Percentiles rank a stretch among this genome's conserved stretches.
Conservation (phyloP, 2,329 filamentous ascomycete species). For the Penicillium sp. region DNA sequence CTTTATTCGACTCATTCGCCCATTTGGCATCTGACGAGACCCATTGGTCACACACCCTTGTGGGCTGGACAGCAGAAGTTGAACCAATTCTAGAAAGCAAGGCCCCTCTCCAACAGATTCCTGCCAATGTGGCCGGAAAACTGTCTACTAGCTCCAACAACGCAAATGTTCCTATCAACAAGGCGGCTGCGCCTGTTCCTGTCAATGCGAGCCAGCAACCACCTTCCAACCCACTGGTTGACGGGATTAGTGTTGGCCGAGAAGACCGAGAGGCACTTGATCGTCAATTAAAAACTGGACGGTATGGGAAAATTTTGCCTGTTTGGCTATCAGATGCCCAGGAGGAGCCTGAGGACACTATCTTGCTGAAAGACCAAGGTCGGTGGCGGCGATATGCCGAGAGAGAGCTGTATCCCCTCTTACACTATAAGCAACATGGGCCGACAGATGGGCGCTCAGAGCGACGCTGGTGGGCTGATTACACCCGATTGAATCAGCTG, state of each 20-base stretch:
- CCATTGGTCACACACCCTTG: slow-evolving; percentile 88
- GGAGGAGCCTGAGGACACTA: slow-evolving; percentile 69
- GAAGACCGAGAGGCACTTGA: slow-evolving; percentile 76
- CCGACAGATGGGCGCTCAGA: slow-evolving; percentile 83
- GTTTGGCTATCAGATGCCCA: slow-evolving; percentile 86
- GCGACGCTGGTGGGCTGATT: slow-evolving; percentile 86
- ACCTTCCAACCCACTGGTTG: slow-evolving; percentile 62
- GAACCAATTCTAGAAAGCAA: slow-evolving; percentile 48
- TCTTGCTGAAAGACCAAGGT: slow-evolving; percentile 77
- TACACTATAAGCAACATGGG: slow-evolving; percentile 95
- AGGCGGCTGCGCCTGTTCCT: slow-evolving; percentile 78
- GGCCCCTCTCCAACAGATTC: slow-evolving; percentile 35
- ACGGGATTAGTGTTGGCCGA: slow-evolving; percentile 72
- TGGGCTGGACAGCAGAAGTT: slow-evolving; percentile 94
- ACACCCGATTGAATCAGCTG: slow-evolving; percentile 87
- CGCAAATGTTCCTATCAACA: slow-evolving; percentile 60
- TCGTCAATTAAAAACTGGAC: slow-evolving; percentile 70
- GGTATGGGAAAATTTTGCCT: slow-evolving; percentile 77
- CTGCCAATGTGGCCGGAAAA: slow-evolving; percentile 31
- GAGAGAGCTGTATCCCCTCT: slow-evolving; percentile 86
- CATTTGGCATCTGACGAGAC: slow-evolving; percentile 83
- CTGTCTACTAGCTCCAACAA: slow-evolving; percentile 37
- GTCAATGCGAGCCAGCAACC: slow-evolving; percentile 64
- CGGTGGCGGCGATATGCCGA: slow-evolving; percentile 91
- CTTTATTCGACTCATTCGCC: slow-evolving; percentile 87